phyloP scores from a whole-genome alignment of 257 asterid genomes.

The Solanum arcanum region DNA sequence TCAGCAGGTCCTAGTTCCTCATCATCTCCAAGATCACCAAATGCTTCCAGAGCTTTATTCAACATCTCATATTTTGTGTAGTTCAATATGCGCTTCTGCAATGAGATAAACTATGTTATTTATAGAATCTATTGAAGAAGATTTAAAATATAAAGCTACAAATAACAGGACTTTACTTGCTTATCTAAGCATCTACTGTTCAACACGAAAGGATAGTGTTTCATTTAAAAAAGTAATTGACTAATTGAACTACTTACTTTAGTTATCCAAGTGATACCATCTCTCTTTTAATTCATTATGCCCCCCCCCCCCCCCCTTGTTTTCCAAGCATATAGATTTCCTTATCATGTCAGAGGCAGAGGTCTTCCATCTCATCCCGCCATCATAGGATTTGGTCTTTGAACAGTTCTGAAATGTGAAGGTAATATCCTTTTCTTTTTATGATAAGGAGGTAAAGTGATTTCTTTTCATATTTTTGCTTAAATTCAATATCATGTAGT shows the following conservation, averaged over 20 bases:
- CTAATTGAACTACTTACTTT: not conserved
- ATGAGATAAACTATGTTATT: not conserved
- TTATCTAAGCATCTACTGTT: not conserved
- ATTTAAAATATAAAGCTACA: not conserved
- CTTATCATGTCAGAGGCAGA: not conserved
- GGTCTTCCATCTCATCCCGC: not conserved
- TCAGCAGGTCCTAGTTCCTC: constrained; percentile 97
- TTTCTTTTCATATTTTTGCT: not conserved
- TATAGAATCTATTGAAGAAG: not conserved
- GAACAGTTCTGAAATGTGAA: not conserved
- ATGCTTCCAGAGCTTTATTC: constrained; percentile 90
- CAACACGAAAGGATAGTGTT: not conserved
- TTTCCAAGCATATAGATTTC: not conserved
- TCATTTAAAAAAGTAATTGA: not conserved
- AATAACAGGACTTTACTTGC: not conserved
- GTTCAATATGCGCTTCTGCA: constrained; percentile 63
- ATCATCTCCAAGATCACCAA: constrained; percentile 87
- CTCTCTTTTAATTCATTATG: not conserved
- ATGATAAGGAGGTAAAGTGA: not conserved
- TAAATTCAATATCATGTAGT: not conserved
- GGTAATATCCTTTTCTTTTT: not conserved
- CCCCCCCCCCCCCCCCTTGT: no score
- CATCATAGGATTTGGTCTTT: not conserved
- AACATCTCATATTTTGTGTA: constrained; percentile 88
- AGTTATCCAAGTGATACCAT: not conserved